phyloP scores from a whole-genome alignment of 2,329 filamentous ascomycete genomes.

The Fusarium decemcellulare region DNA sequence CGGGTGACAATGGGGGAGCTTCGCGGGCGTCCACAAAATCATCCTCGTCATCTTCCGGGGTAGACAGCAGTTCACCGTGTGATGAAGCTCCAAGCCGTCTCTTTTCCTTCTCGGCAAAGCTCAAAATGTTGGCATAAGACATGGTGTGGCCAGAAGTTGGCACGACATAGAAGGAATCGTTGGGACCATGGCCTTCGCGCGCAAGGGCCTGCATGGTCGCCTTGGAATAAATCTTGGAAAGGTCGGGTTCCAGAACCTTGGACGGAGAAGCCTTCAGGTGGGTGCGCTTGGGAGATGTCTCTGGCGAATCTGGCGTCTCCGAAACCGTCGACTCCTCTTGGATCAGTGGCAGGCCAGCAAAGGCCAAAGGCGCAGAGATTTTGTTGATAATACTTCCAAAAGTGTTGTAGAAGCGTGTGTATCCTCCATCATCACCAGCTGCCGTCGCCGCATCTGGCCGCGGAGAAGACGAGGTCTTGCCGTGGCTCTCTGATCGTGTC shows the following conservation, averaged over 20 bases:
- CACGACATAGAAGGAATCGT: conserved; percentile 94
- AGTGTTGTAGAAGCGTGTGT: conserved; percentile 91
- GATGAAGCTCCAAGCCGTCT: conserved; percentile 69
- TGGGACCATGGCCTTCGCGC: conserved; percentile 74
- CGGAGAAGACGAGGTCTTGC: conserved; percentile 45
- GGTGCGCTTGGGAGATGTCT: conserved; percentile 56
- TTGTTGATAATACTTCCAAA: conserved; percentile 92
- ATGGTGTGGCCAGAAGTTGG: conserved; percentile 92
- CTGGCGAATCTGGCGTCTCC: conserved; percentile 53
- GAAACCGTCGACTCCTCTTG: conserved; percentile 60
- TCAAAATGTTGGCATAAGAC: conserved; percentile 92
- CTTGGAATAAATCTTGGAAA: conserved; percentile 86
- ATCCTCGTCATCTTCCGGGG: conserved; percentile 77
- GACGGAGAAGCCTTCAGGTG: conserved; percentile 53
- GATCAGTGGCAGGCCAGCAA: conserved; percentile 88
- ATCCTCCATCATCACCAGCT: conserved; percentile 77
- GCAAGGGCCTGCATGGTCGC: conserved; percentile 86
- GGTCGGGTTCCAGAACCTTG: conserved; percentile 70
- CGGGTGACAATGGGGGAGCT: conserved; percentile 65
- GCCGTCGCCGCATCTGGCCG: conserved; percentile 42
- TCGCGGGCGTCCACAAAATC: conserved; percentile 93
- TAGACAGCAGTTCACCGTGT: conserved; percentile 64
- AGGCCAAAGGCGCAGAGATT: conserved; percentile 91
- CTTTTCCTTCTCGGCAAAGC: conserved; percentile 76
- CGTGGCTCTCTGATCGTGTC: conserved; percentile 43